Conservation (phyloP, 2,329 filamentous ascomycete genomes). For the Alternaria conjuncta region DNA sequence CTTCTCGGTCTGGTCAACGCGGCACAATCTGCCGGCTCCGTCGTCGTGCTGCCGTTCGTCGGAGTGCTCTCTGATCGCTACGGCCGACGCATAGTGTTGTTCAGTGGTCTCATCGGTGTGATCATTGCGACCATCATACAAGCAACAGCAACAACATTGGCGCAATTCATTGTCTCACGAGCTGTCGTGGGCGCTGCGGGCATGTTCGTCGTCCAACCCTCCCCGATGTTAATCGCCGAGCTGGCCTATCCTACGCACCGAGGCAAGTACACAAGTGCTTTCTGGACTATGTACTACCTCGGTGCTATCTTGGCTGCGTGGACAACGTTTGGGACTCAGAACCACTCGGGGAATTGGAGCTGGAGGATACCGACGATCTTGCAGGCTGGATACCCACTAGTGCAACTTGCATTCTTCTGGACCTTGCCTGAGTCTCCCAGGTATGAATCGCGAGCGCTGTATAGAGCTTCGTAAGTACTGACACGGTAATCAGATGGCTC, state of each 20-base stretch:
- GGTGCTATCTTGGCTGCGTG: constrained; percentile 29
- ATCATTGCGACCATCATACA: not conserved
- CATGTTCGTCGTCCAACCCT: constrained; percentile 57
- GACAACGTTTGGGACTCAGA: constrained; percentile 27
- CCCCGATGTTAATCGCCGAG: constrained; percentile 63
- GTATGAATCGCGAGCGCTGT: rapidly evolving
- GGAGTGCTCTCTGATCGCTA: constrained; percentile 11
- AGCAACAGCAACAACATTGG: constrained; percentile 41
- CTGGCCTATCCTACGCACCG: constrained; percentile 65
- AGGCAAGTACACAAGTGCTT: constrained; percentile 63
- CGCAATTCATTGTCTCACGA: constrained; percentile 55
- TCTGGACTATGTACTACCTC: constrained; percentile 49
- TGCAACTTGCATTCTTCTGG: not conserved
- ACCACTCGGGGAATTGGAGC: constrained; percentile 54
- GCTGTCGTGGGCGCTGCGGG: constrained; percentile 54
- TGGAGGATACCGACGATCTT: constrained; percentile 61
- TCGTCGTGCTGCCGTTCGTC: constrained; percentile 15
- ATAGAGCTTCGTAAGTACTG: not conserved
- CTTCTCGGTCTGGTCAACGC: constrained; percentile 21
- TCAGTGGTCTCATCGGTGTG: constrained; percentile 2
- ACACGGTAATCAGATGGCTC: constrained; percentile 11
- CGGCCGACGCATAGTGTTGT: constrained; percentile 13
- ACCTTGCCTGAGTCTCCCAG: not conserved
- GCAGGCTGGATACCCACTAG: constrained; percentile 53
- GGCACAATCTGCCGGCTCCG: constrained; percentile 14